Conservation (phyloP, 2,329 filamentous ascomycete species). For the Aspergillus fructus region DNA sequence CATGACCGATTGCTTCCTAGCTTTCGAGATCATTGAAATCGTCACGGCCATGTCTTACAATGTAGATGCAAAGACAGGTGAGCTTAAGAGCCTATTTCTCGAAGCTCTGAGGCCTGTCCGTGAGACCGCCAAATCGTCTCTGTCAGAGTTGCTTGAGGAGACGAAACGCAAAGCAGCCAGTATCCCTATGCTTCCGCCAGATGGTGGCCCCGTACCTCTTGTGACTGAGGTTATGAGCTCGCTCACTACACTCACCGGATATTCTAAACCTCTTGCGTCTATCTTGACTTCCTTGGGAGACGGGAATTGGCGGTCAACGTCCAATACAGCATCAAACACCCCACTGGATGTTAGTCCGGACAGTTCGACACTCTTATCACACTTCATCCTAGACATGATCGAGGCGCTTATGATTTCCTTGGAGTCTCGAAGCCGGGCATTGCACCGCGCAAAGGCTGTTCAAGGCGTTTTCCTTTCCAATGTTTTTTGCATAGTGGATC, state of each 20-base stretch:
- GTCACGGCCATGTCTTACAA: constrained; percentile 76
- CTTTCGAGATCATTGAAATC: constrained; percentile 92
- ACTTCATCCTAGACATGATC: constrained; percentile 87
- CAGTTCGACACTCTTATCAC: constrained; percentile 79
- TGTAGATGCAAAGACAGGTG: constrained; percentile 78
- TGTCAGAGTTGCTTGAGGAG: constrained; percentile 81
- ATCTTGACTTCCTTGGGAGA: constrained; percentile 92
- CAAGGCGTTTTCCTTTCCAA: constrained; percentile 91
- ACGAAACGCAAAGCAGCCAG: constrained; percentile 67
- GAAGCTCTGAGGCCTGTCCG: constrained; percentile 85
- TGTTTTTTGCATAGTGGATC: constrained; percentile 77
- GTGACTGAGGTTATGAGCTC: constrained; percentile 83
- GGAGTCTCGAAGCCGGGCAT: constrained; percentile 68
- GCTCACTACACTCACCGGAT: constrained; percentile 81
- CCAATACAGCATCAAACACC: constrained; percentile 65
- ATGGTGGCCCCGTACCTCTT: constrained; percentile 75
- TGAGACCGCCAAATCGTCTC: constrained; percentile 84
- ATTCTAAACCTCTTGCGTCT: constrained; percentile 79
- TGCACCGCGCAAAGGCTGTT: constrained; percentile 75
- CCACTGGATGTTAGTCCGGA: constrained; percentile 87
- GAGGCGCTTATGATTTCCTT: constrained; percentile 74
- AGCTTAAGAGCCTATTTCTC: constrained; percentile 78
- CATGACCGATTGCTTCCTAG: constrained; percentile 87
- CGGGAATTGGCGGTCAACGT: constrained; percentile 75
- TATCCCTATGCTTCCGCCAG: constrained; percentile 68